A percentile compares a stretch with the other conserved stretches of the same genome.
These are phyloP conservation scores for Metschnikowia drakensbergensis DNA, from an alignment of 805 yeast genomes.

Conservation along the genomic window DNA sequence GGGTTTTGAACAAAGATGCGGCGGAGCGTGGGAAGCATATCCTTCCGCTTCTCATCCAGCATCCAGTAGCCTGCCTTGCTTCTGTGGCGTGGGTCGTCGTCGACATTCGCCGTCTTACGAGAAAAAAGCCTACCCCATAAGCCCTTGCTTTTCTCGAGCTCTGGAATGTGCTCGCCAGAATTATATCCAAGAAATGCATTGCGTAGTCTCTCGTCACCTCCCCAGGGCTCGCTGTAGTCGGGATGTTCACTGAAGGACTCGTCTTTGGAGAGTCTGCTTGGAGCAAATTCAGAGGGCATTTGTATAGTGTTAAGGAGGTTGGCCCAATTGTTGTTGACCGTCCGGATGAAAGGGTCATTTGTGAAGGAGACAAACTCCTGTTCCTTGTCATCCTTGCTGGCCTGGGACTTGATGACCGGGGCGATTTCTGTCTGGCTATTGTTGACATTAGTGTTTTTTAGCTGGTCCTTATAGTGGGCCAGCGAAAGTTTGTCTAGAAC, in stretches of 20 bases:
- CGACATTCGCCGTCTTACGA: constrained; percentile 8
- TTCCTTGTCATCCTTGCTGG: constrained; percentile 19
- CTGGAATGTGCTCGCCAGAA: constrained; percentile 29
- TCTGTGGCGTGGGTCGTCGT: constrained; percentile 32
- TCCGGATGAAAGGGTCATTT: constrained; percentile 35
- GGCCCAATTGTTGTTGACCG: constrained; percentile 49
- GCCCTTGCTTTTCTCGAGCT: constrained; percentile 18
- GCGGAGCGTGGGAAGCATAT: constrained; percentile 59
- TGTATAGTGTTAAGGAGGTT: constrained; percentile 46
- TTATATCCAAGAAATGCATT: constrained; percentile 44
- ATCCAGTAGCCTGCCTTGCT: constrained; percentile 67
- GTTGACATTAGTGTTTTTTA: constrained; percentile 30
- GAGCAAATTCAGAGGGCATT: constrained; percentile 38
- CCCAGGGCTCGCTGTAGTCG: constrained; percentile 54
- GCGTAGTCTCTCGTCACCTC: constrained; percentile 63
- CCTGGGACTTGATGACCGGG: constrained; percentile 8
- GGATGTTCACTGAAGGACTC: constrained; percentile 33
- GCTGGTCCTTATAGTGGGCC: constrained; percentile 38
- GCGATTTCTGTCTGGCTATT: constrained; percentile 12
- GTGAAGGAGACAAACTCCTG: constrained; percentile 34
- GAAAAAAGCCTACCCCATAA: constrained; percentile 13
- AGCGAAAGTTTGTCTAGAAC: constrained; percentile 54
- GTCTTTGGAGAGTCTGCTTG: constrained; percentile 25
- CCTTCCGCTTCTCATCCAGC: constrained; percentile 57
- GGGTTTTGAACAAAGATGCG: constrained; percentile 69